A percentile compares a stretch with the other conserved stretches of the same genome.
Evolutionary conservation across 208 protist species (phyloP).

Genomic region (Trypanosoma mega): DNA sequence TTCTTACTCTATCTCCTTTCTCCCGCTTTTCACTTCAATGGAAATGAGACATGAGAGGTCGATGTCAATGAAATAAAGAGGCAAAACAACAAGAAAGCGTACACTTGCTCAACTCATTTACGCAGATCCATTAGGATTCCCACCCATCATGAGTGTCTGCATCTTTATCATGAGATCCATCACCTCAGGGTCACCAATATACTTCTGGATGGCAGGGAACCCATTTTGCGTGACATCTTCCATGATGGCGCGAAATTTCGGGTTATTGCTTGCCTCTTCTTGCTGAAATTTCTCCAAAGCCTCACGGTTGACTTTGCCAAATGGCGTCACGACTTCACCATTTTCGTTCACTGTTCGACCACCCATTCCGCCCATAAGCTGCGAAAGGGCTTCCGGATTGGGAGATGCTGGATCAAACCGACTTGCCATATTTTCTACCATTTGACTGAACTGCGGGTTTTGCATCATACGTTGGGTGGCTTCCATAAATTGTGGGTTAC

Average conservation of each 20-base stretch:
- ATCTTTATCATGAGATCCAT: slow-evolving; percentile 90
- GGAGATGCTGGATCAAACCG: slow-evolving; percentile 49
- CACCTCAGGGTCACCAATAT: slow-evolving; percentile 90
- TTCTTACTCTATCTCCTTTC: no score
- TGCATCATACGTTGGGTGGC: slow-evolving; percentile 87
- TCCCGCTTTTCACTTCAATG: slow-evolving; percentile 1
- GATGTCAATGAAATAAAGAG: no score
- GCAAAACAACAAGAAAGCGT: no score
- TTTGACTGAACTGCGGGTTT: slow-evolving; percentile 86
- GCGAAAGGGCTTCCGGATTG: slow-evolving; percentile 47
- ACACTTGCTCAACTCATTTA: no score
- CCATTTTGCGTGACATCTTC: slow-evolving; percentile 83
- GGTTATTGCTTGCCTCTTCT: slow-evolving; percentile 79
- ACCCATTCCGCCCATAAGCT: slow-evolving; percentile 37
- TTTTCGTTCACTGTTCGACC: slow-evolving; percentile 46
- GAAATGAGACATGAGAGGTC: no score
- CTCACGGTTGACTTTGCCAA: slow-evolving; percentile 69
- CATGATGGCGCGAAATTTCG: slow-evolving; percentile 77
- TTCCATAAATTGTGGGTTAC: slow-evolving; percentile 92
- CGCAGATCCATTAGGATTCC: neutral
- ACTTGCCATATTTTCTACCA: slow-evolving; percentile 81
- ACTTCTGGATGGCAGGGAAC: slow-evolving; percentile 85
- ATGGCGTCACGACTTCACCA: slow-evolving; percentile 72
- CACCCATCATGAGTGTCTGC: slow-evolving; percentile 52
- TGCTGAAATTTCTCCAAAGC: slow-evolving; percentile 68